A percentile compares a stretch with the other conserved stretches of the same genome.
Evolutionary conservation across 2,329 filamentous ascomycete species (phyloP).

Genomic region (Pseudocercospora vitis): DNA sequence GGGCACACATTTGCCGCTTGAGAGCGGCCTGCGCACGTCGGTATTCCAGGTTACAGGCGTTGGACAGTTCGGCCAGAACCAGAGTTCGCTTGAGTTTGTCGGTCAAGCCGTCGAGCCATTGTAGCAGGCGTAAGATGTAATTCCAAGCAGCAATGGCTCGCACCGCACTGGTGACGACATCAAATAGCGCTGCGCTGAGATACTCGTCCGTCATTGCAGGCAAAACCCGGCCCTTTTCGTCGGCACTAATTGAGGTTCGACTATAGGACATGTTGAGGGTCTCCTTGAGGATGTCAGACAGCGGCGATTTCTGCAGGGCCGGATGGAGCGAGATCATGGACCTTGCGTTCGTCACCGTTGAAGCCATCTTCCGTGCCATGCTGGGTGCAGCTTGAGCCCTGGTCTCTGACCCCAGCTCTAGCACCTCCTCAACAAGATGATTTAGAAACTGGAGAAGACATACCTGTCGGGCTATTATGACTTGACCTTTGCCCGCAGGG

Average conservation of each 20-base stretch:
- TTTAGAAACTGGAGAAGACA: conserved; percentile 10
- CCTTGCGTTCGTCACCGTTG: too few relatives aligned
- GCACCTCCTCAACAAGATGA: conserved; percentile 20
- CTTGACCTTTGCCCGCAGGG: conserved; percentile 16
- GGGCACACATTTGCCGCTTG: conserved; percentile 17
- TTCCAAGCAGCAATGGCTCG: conserved; percentile 21
- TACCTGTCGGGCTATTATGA: conserved; percentile 10
- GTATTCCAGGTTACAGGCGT: conserved; percentile 21
- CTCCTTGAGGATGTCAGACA: conserved; percentile 17
- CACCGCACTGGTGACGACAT: conserved; percentile 16
- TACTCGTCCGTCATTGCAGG: conserved; percentile 13
- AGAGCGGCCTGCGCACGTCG: conserved; percentile 17
- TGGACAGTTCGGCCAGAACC: conserved; percentile 20
- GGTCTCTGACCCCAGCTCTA: conserved; percentile 12
- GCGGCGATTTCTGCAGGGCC: conserved; percentile 15
- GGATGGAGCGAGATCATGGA: too few relatives aligned
- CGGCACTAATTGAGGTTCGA: conserved; percentile 15
- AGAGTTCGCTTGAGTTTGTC: conserved; percentile 17
- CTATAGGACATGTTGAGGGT: conserved; percentile 15
- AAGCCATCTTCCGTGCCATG: too few relatives aligned
- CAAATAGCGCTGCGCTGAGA: conserved; percentile 21
- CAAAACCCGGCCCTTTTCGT: conserved; percentile 19
- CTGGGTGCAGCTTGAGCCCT: background rate
- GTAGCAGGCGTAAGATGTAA: conserved; percentile 16
- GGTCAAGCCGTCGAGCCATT: conserved; percentile 6